A percentile compares a stretch with the other conserved stretches of the same genome.
Evolutionary conservation across 108 stramenopile genomes (phyloP).

Genomic region (Conticribra guillardii): DNA sequence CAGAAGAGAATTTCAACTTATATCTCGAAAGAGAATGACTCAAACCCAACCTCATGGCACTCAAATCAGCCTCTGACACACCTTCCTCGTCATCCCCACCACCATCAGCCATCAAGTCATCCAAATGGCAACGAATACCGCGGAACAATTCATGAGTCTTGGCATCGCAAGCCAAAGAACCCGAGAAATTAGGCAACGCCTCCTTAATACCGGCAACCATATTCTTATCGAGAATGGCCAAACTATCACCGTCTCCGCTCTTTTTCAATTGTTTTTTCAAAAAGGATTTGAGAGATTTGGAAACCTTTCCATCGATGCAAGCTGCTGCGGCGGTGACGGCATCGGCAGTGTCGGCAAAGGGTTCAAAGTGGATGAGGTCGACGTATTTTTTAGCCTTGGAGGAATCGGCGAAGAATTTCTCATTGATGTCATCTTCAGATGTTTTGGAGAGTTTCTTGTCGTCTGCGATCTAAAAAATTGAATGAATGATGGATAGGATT

Average conservation of each 20-base stretch:
- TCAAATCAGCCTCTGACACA: constrained; percentile 58
- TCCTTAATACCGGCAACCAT: constrained; percentile 95
- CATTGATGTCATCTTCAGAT: constrained; percentile 82
- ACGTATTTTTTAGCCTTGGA: constrained; percentile 81
- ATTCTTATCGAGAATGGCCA: constrained; percentile 95
- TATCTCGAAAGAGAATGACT: constrained; percentile 96
- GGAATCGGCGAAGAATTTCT: constrained; percentile 86
- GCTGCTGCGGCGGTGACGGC: constrained; percentile 96
- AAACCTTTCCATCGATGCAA: constrained; percentile 93
- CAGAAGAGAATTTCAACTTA: constrained; percentile 99
- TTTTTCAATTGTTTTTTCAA: constrained; percentile 97
- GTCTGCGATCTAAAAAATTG: constrained; percentile 51
- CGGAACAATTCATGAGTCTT: constrained; percentile 96
- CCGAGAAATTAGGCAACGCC: constrained; percentile 70
- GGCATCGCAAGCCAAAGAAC: constrained; percentile 60
- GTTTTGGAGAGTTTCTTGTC: constrained; percentile 91
- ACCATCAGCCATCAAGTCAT: constrained; percentile 79
- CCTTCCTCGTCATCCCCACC: constrained; percentile 48
- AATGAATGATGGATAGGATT: not conserved
- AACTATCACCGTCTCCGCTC: constrained; percentile 72
- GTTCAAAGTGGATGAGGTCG: constrained; percentile 92
- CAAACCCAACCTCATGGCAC: constrained; percentile 96
- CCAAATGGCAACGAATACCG: constrained; percentile 92
- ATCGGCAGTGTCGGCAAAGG: constrained; percentile 97
- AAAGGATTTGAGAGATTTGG: constrained; percentile 94